Evolutionary conservation across 208 protist species (phyloP), one percentile per base, ranked within the genome.

Genomic region (Leishmania major): DNA sequence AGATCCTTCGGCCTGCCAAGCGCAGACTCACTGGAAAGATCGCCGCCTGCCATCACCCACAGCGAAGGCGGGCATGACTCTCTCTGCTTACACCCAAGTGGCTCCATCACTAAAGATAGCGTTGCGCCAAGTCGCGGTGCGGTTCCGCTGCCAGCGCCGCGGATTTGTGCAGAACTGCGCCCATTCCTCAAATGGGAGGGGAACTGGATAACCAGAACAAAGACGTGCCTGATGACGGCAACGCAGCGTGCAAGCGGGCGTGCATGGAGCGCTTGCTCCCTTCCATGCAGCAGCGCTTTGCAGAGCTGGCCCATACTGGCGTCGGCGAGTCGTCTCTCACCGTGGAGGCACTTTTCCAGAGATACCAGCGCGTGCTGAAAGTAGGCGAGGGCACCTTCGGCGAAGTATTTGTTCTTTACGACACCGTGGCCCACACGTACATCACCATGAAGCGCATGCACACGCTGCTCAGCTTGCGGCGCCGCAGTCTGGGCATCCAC

Each of bases 361-460:
- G 95, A 17, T 97, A 94, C 79, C 87, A 86, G 43, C 81, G 90
- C 17, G 79, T 95, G 40, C 69, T 94, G 70, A 97, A 96, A 76
- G 90, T 97, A 40, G 95, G 95, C 31, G 93, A 96, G 72, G 95
- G 95, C 64, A 96, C 87, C 71, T 97, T 96, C 84, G 95, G 95
- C 0, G 90, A 96, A 70, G 95, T 97, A 13, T 95, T 89, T 80
- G 91, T 97, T 85, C 87, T 97, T 13, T 95, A 92, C 84, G 95
- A 97, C 84, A 96, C 87, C 37, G 75, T 86, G 51, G 84, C 86
- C 0, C 35, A 81, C 40, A 93, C 89, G 10, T 93, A 97, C 77
- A 79, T 96, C 35, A 95, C 92, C 1, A 96, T 97, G 93, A 97
- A 97, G 82, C 91, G 92, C 70, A 91, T 96, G 87, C 85, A 90